Evolutionary conservation across 495 filamentous ascomycete genomes (phyloP), one percentile per base, ranked within the genome.

Genomic region (Collariella sp.): DNA sequence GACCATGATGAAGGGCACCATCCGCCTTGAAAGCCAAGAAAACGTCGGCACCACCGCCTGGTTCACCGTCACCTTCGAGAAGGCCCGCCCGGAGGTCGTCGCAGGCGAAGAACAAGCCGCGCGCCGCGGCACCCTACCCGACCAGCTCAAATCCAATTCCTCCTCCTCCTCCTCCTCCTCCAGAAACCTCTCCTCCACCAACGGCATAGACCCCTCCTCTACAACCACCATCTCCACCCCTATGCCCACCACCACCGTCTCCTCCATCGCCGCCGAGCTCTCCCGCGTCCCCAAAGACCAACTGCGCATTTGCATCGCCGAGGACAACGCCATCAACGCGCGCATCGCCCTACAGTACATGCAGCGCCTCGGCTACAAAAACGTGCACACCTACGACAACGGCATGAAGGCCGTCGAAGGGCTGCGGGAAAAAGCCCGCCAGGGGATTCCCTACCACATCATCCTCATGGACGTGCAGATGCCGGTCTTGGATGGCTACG

Each of bases 401-500:
- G 90, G 90, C 1, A 76, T 82, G 33, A 87, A 89, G 65, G 87
- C 89, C 5, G 86, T 96, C 26, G 89, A 94, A 62, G 90, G 89
- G 5, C 72, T 96, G 13, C 82, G 84, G 22, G 72, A 77, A n/a
- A 83, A 79, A 54, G 83, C 85, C 1, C 70, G 69, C 19, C 81
- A 86, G 56, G 86, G 83, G 5, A 72, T 72, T 7, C 89, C 90
- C 1, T 86, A 83, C 62, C 83, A 86, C 62, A 78, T 96, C 22
- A 86, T 95, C 18, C 76, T 96, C 24, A 95, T 96, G 90, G 90
- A 96, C 66, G 88, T 91, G 29, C 89, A 95, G 72, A 96, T 96
- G 90, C 90, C 90, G 1, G 82, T 90, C 7, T 78, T 95, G 1
- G 90, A 95, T 64, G 90, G 90, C n/a, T 96, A 95, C 69, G 86